Evolutionary conservation across 2,329 filamentous ascomycete species (phyloP).

Genomic region (Nannizziopsis arthrosporioides): DNA sequence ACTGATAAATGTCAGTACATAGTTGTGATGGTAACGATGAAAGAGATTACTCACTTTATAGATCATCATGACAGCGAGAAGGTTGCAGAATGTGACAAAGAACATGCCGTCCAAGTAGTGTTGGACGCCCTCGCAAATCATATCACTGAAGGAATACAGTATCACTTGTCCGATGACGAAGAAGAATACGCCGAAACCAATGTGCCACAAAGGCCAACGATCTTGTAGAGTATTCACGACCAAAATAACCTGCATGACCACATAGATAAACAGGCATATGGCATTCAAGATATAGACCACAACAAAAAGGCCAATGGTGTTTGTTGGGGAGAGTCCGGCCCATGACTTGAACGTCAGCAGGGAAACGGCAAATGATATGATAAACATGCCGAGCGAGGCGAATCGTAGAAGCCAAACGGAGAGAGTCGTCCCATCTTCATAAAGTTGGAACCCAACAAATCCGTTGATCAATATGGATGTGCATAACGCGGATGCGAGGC

Average conservation of each 20-base stretch:
- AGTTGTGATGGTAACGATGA: neutral
- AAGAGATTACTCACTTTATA: slow-evolving; percentile 61
- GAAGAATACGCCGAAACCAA: slow-evolving; percentile 80
- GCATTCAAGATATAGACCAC: slow-evolving; percentile 87
- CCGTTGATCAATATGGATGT: slow-evolving; percentile 90
- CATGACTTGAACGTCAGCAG: slow-evolving; percentile 87
- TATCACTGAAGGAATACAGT: slow-evolving; percentile 76
- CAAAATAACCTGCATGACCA: slow-evolving; percentile 76
- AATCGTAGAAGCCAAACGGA: slow-evolving; percentile 86
- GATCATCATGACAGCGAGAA: slow-evolving; percentile 97
- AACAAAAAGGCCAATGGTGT: slow-evolving; percentile 80
- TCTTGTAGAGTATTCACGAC: slow-evolving; percentile 85
- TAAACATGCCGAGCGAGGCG: slow-evolving; percentile 68
- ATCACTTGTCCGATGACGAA: slow-evolving; percentile 87
- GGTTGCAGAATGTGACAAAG: slow-evolving; percentile 85
- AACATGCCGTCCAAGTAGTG: slow-evolving; percentile 94
- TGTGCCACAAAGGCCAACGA: slow-evolving; percentile 88
- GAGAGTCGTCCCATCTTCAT: slow-evolving; percentile 88
- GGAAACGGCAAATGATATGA: slow-evolving; percentile 74
- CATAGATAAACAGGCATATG: slow-evolving; percentile 72
- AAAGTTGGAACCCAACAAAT: slow-evolving; percentile 95
- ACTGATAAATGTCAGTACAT: slow-evolving; percentile 45
- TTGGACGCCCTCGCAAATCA: slow-evolving; percentile 69
- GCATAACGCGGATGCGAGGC: slow-evolving; percentile 71
- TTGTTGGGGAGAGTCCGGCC: slow-evolving; percentile 72